Evolutionary conservation across 495 filamentous ascomycete species (phyloP).

Genomic region (Xylona heveae): DNA sequence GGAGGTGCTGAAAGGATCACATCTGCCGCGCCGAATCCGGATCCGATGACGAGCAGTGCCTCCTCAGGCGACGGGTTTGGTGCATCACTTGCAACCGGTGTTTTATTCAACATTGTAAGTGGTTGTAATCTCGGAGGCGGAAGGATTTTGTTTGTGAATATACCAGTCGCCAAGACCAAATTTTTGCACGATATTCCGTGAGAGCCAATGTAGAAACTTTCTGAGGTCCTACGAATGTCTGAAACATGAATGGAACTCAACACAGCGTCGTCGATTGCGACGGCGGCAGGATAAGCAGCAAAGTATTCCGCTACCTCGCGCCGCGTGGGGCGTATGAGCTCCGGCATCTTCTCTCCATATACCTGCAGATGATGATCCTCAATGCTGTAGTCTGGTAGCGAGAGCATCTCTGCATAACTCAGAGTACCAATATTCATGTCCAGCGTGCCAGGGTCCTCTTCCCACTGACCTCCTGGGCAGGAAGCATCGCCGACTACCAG

Average conservation of each 20-base stretch:
- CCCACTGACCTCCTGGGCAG: constrained; percentile 39
- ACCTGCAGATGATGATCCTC: constrained; percentile 25
- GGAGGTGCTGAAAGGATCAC: constrained; percentile 32
- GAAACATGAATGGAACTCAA: constrained; percentile 21
- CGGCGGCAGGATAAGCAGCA: constrained; percentile 29
- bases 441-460: constrained; percentile 25
- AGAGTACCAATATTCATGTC: constrained; percentile 11
- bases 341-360: constrained; percentile 22
- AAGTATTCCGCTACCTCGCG: constrained; percentile 37
- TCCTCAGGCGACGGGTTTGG: constrained; percentile 5
- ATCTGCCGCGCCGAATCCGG: constrained; percentile 44
- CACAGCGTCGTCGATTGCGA: constrained; percentile 29
- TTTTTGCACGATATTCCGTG: constrained; percentile 34
- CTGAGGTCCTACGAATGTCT: constrained; percentile 20
- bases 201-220: constrained; percentile 30
- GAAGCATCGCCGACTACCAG: constrained; percentile 32
- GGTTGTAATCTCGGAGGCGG: constrained; percentile 27
- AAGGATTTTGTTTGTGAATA: constrained; percentile 33
- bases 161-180: constrained; percentile 41
- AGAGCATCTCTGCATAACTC: constrained; percentile 47
- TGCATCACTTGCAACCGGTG: constrained; percentile 8
- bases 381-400: constrained; percentile 40
- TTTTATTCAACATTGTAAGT: constrained; percentile 9
- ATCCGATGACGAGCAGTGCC: constrained; percentile 38
- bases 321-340: constrained; percentile 35